Evolutionary conservation across 129 eudicot species (phyloP).

Genomic region (Apium graveolens): DNA sequence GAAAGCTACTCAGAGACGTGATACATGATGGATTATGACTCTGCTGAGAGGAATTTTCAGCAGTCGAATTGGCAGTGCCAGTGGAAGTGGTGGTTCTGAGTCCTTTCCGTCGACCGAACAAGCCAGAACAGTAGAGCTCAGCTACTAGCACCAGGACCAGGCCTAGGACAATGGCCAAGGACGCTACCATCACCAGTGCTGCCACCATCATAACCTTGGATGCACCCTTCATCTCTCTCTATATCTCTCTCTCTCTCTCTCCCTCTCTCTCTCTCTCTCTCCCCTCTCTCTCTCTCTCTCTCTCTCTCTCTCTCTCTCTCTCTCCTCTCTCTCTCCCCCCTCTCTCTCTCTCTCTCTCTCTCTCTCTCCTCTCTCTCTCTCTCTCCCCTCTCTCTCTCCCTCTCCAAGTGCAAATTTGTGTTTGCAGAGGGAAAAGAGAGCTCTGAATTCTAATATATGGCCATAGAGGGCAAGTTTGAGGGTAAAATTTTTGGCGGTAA

Average conservation of each 20-base stretch:
- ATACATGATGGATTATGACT: constrained; percentile 4
- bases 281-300: constrained; percentile 9
- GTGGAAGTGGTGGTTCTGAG: constrained; percentile 14
- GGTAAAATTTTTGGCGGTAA: constrained; percentile 19
- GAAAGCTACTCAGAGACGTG: constrained; percentile 32
- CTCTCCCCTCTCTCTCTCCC: not conserved
- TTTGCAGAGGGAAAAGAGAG: constrained; percentile 18
- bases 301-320: no score
- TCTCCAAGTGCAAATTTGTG: not conserved
- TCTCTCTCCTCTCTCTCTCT: not conserved
- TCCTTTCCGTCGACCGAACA: constrained; percentile 27
- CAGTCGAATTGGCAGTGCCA: not conserved
- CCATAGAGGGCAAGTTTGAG: constrained; percentile 7
- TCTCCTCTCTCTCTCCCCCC: not conserved
- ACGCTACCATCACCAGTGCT: constrained; percentile 41
- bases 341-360: not conserved
- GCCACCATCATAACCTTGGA: constrained; percentile 65
- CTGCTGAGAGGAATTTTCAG: constrained; percentile 1
- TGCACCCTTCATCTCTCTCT: constrained; percentile 36
- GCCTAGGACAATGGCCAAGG: constrained; percentile 48
- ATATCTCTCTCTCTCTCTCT: not conserved
- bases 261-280: not conserved
- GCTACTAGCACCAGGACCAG: constrained; percentile 57
- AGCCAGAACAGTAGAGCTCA: constrained; percentile 61
- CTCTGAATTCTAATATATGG: constrained; percentile 25